phyloP scores from a whole-genome alignment of 2,329 filamentous ascomycete species.

The Botryotinia convoluta region DNA sequence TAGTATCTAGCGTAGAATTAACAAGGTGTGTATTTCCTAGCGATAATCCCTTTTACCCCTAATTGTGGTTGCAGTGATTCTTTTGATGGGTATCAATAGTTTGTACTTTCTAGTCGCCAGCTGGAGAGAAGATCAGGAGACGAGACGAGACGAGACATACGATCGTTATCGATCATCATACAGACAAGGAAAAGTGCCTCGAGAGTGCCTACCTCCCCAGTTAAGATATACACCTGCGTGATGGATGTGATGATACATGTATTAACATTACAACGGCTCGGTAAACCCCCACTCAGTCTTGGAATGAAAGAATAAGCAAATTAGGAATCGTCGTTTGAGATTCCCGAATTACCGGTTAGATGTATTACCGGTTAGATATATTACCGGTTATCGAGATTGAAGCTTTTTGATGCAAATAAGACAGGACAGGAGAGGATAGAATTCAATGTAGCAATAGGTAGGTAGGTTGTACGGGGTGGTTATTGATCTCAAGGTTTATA shows the following conservation, averaged over 20 bases:
- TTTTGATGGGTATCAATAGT: neutral
- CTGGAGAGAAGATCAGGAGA: neutral
- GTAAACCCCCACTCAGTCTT: neutral
- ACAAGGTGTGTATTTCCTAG: neutral
- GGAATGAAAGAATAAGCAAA: neutral
- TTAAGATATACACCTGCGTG: neutral
- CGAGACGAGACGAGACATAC: neutral
- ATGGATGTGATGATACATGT: neutral
- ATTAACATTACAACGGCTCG: neutral
- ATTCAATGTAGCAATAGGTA: neutral
- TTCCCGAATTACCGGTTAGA: neutral
- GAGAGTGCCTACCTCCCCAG: neutral
- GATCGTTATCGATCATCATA: neutral
- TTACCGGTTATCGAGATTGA: neutral
- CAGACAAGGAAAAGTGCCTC: neutral
- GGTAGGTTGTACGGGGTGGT: neutral
- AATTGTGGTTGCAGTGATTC: neutral
- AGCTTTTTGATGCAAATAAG: neutral
- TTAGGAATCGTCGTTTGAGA: neutral
- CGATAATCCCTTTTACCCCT: neutral
- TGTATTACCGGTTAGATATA: neutral
- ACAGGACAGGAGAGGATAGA: neutral
- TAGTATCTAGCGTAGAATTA: neutral
- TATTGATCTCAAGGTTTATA: neutral
- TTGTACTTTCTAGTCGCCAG: neutral